A percentile compares a stretch with the other conserved stretches of the same genome.
Evolutionary conservation across 305 asterid species (phyloP).

Genomic region (Caryopteris hybrid): DNA sequence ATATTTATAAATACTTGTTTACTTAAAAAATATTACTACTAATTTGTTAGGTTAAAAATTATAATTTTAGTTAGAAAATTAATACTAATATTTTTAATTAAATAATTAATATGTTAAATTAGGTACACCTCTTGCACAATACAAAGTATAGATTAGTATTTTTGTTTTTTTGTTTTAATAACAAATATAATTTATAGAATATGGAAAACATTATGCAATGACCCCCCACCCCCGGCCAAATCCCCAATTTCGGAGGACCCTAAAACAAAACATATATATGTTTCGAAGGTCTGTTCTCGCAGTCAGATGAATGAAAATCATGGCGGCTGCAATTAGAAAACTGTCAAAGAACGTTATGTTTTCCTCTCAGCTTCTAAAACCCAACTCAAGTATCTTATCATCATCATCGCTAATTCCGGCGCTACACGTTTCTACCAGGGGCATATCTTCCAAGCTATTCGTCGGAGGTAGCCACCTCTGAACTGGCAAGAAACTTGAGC

Average conservation of each 20-base stretch:
- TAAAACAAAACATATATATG: background rate
- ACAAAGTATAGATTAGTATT: too few relatives aligned
- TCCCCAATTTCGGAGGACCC: slow-evolving; percentile 2
- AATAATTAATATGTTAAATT: too few relatives aligned
- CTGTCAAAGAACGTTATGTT: slow-evolving; percentile 25
- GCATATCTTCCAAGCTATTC: slow-evolving; percentile 77
- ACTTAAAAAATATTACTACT: too few relatives aligned
- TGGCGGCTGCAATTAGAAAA: slow-evolving; percentile 76
- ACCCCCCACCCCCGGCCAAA: too few relatives aligned
- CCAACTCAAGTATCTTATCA: slow-evolving; percentile 5
- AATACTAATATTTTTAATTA: too few relatives aligned
- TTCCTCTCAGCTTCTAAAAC: slow-evolving; percentile 18
- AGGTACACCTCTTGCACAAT: too few relatives aligned
- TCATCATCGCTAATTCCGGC: slow-evolving; percentile 31
- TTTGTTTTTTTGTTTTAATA: too few relatives aligned
- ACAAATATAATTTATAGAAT: too few relatives aligned
- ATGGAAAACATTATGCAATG: too few relatives aligned
- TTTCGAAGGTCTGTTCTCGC: background rate
- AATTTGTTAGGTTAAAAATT: too few relatives aligned
- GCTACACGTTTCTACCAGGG: slow-evolving; percentile 49
- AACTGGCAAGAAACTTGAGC: background rate
- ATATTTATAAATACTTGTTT: too few relatives aligned
- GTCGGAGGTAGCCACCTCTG: slow-evolving; percentile 54
- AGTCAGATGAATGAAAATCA: slow-evolving; percentile 10
- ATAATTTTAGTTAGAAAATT: too few relatives aligned